phyloP scores from a whole-genome alignment of 345 rosid species.

The Trapa bicornis region DNA sequence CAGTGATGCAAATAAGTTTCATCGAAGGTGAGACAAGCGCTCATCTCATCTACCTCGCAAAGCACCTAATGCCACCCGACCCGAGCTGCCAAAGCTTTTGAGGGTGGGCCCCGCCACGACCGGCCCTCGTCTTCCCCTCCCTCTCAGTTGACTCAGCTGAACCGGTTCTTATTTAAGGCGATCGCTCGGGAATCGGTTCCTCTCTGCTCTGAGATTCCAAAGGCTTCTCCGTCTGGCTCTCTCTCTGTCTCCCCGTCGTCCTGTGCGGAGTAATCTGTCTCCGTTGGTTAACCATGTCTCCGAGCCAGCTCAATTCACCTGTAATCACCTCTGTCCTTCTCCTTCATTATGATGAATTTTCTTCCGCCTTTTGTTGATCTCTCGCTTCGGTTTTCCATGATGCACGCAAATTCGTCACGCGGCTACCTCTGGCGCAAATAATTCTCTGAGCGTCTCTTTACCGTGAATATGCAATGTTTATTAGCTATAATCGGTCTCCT shows the following conservation, averaged over 20 bases:
- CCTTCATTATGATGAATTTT: neutral
- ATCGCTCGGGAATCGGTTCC: neutral
- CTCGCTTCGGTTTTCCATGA: neutral
- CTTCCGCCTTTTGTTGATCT: neutral
- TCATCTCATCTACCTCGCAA: neutral
- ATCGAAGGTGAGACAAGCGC: neutral
- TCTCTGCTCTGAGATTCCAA: neutral
- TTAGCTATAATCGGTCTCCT: neutral
- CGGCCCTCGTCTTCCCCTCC: neutral
- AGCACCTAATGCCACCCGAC: neutral
- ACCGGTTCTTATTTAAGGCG: neutral
- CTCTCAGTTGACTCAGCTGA: neutral
- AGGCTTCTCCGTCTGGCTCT: neutral
- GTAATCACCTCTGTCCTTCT: slow-evolving; percentile 7
- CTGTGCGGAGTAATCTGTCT: neutral
- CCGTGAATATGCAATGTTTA: no score
- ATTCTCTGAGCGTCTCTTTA: no score
- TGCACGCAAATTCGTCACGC: no score
- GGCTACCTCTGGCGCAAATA: no score
- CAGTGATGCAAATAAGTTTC: neutral
- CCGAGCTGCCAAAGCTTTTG: neutral
- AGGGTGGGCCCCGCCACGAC: neutral
- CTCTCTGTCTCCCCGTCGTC: neutral
- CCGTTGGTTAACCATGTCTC: slow-evolving; percentile 7
- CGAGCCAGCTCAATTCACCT: slow-evolving; percentile 10